Percentiles rank a stretch among this genome's conserved stretches.
These are phyloP conservation scores for Cryptococcus deneoformans DNA, from an alignment of 1,284 basidiomycete genomes.

Conservation along the genomic window DNA sequence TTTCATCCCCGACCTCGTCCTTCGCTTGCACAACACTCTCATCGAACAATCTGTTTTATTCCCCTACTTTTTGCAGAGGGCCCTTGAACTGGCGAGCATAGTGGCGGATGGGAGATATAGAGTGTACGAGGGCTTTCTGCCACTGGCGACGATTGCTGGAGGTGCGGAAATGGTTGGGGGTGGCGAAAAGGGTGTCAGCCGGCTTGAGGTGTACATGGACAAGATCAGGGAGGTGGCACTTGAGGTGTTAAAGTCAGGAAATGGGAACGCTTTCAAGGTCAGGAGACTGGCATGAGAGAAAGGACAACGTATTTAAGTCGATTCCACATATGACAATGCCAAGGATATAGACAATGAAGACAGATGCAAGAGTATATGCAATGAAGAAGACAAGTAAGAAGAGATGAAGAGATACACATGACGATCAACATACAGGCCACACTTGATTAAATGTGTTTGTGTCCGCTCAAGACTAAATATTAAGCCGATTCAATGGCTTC, in stretches of 20 bases:
- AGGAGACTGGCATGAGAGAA: neutral
- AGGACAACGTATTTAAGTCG: no score
- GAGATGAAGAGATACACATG: neutral
- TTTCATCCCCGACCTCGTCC: slow-evolving; percentile 85
- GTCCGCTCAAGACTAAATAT: neutral
- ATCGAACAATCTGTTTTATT: slow-evolving; percentile 64
- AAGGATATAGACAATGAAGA: no score
- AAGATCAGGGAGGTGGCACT: slow-evolving; percentile 68
- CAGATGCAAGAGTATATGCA: no score
- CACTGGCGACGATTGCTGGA: neutral
- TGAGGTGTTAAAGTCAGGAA: slow-evolving; percentile 65
- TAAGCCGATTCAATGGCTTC: neutral
- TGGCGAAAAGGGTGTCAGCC: slow-evolving; percentile 50
- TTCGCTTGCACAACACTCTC: slow-evolving; percentile 76
- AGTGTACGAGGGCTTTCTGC: slow-evolving; percentile 81
- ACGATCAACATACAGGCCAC: neutral
- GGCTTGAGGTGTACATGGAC: slow-evolving; percentile 67
- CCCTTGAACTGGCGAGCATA: slow-evolving; percentile 72
- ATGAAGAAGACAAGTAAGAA: no score
- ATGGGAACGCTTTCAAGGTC: slow-evolving; percentile 64
- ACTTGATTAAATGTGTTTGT: neutral
- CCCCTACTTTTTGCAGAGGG: slow-evolving; percentile 71
- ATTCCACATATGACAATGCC: no score
- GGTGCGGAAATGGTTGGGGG: slow-evolving; percentile 39
- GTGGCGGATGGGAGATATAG: slow-evolving; percentile 86